phyloP scores from a whole-genome alignment of 345 rosid species.

The Euphorbia tirucalli region DNA sequence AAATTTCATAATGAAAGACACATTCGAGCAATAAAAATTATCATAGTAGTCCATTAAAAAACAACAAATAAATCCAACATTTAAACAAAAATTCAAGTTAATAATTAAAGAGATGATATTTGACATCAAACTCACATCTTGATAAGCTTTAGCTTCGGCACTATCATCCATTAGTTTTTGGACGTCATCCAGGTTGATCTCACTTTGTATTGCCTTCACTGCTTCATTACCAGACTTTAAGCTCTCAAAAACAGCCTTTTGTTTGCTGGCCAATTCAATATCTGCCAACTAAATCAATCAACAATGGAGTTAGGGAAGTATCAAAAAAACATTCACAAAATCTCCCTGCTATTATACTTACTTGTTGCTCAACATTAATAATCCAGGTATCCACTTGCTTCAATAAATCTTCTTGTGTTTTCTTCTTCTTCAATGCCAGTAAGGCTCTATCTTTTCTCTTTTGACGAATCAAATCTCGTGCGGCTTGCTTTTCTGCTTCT shows the following conservation, averaged over 20 bases:
- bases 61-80: neutral
- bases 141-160: constrained; percentile 89
- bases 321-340: neutral
- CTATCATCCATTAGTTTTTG: constrained; percentile 95
- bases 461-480: constrained; percentile 74
- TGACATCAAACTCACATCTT: constrained; percentile 63
- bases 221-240: constrained; percentile 76
- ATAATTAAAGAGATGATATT: neutral
- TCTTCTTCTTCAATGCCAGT: constrained; percentile 93
- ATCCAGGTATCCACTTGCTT: constrained; percentile 94
- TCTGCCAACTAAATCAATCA: constrained; percentile 67
- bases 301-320: neutral
- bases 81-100: too few species aligned
- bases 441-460: constrained; percentile 88
- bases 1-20: neutral
- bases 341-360: constrained; percentile 29
- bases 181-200: constrained; percentile 84
- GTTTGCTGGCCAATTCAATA: constrained; percentile 92
- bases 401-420: constrained; percentile 78
- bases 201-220: constrained; percentile 85
- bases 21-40: neutral
- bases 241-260: constrained; percentile 90
- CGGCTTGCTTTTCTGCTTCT: constrained; percentile 92
- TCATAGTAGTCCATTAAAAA: neutral
- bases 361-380: constrained; percentile 91